phyloP scores from a whole-genome alignment of 164 flowering plant species.

The Cinnamomum micranthum region DNA sequence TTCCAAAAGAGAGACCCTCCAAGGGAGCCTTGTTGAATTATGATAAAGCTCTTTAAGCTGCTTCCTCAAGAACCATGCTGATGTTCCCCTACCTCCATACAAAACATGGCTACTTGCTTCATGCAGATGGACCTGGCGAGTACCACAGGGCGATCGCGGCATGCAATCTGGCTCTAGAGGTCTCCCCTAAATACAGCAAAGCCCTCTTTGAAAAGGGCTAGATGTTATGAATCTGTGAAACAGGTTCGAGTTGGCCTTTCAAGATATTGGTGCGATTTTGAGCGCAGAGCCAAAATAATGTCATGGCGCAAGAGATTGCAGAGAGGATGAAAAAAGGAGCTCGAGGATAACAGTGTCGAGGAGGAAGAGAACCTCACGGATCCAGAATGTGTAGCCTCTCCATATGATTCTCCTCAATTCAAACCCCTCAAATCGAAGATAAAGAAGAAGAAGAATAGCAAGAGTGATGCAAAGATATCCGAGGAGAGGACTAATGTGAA shows the following conservation, averaged over 20 bases:
- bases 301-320: constrained; percentile 61
- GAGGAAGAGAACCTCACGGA: constrained; percentile 34
- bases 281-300: constrained; percentile 61
- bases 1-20: constrained; percentile 75
- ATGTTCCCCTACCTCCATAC: constrained; percentile 62
- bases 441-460: too few species aligned
- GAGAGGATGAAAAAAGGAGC: constrained; percentile 46
- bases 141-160: constrained; percentile 71
- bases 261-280: constrained; percentile 59
- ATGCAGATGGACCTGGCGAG: constrained; percentile 77
- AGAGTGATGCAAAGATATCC: too few species aligned
- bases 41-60: constrained; percentile 72
- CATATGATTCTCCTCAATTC: constrained; percentile 7
- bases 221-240: constrained; percentile 77
- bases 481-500: too few species aligned
- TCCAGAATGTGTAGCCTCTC: constrained; percentile 36
- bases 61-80: constrained; percentile 68
- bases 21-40: constrained; percentile 74
- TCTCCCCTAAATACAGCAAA: constrained; percentile 69
- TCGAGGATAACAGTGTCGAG: constrained; percentile 38
- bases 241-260: constrained; percentile 66
- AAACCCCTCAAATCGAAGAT: constrained; percentile 19
- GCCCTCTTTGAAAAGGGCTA: constrained; percentile 77
- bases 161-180: constrained; percentile 81
- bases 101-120: constrained; percentile 77